Evolutionary conservation across 1,284 basidiomycete species (phyloP).

Genomic region (Ustilago trichophora): DNA sequence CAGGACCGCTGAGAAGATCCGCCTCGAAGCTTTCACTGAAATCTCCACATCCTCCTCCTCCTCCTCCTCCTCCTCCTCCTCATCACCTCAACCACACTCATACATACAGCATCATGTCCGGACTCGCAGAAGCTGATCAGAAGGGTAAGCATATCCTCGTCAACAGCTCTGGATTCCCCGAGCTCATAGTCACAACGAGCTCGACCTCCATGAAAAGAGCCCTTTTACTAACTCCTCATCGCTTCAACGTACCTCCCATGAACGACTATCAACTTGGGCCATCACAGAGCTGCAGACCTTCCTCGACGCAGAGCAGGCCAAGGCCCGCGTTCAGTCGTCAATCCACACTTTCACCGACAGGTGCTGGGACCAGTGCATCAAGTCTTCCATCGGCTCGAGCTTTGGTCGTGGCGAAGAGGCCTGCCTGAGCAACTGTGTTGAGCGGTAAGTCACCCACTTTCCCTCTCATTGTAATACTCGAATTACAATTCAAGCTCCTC

Average conservation of each 20-base stretch:
- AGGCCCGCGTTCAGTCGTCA: conserved; percentile 77
- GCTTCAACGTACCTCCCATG: too few species aligned
- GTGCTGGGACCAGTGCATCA: conserved; percentile 76
- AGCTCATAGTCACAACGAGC: too few species aligned
- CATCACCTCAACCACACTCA: not conserved
- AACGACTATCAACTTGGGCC: too few species aligned
- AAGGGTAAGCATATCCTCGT: conserved; percentile 34
- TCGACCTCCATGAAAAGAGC: too few species aligned
- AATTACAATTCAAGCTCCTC: too few species aligned
- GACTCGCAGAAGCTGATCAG: conserved; percentile 57
- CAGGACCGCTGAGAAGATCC: conserved; percentile 21
- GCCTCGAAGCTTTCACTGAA: not conserved
- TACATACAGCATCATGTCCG: conserved; percentile 27
- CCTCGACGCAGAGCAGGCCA: conserved; percentile 86
- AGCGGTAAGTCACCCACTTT: too few species aligned
- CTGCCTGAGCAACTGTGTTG: conserved; percentile 90
- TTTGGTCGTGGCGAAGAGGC: conserved; percentile 85
- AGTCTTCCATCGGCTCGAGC: conserved; percentile 80
- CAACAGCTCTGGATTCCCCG: too few species aligned
- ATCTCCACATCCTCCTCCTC: conserved; percentile 13
- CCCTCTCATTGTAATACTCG: too few species aligned
- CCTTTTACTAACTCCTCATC: too few species aligned
- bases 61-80: not conserved
- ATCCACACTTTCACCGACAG: conserved; percentile 68
- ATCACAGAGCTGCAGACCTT: conserved; percentile 77